Evolutionary conservation across 768 basidiomycete genomes (phyloP).

Genomic region (Tylopilus sp.): DNA sequence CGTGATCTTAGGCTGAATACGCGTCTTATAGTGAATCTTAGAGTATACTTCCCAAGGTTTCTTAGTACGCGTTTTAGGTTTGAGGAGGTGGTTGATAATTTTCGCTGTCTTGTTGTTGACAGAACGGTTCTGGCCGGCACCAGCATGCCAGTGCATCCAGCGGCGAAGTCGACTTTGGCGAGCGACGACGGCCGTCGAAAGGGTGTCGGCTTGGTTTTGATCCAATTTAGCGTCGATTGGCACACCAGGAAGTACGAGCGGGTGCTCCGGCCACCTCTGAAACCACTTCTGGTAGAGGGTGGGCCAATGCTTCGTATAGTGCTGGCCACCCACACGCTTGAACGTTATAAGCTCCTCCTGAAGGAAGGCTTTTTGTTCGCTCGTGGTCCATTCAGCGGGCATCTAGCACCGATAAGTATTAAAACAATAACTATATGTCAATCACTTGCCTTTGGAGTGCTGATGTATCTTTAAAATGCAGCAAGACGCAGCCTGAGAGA

Average conservation of each 20-base stretch:
- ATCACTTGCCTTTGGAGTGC: too few species aligned
- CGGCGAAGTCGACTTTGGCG: neutral
- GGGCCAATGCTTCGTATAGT: neutral
- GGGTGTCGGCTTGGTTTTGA: neutral
- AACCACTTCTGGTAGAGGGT: neutral
- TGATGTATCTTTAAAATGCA: too few species aligned
- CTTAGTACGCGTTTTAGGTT: neutral
- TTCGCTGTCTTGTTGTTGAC: neutral
- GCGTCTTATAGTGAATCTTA: neutral
- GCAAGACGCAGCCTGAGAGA: too few species aligned
- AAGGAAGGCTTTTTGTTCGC: neutral
- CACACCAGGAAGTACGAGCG: neutral
- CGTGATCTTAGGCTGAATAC: neutral
- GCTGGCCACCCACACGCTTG: neutral
- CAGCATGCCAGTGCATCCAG: constrained; percentile 1
- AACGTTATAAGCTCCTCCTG: neutral
- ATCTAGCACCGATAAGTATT: neutral
- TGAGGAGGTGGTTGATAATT: neutral
- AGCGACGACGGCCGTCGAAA: neutral
- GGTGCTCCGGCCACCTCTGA: neutral
- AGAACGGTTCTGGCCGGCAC: neutral
- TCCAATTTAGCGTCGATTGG: neutral
- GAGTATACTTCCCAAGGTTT: neutral
- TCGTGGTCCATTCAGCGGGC: neutral
- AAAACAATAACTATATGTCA: too few species aligned